These are phyloP conservation scores for Podaxis sp. DNA, from an alignment of 768 basidiomycete species.

Conservation along the genomic window DNA sequence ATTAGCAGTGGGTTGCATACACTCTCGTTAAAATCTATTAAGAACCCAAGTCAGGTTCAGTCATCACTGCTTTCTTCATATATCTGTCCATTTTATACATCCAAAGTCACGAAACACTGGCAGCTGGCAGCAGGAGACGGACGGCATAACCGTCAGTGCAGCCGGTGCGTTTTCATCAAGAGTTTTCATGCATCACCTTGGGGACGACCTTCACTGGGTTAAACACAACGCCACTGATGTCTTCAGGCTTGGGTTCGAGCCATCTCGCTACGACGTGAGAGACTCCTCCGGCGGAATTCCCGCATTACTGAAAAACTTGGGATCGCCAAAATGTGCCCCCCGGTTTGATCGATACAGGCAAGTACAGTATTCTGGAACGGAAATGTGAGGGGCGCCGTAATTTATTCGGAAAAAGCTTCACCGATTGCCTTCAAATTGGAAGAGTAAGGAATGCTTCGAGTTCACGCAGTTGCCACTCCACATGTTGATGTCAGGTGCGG, in stretches of 20 bases:
- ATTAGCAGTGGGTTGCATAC: neutral
- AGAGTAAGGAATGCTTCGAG: no score
- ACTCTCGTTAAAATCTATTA: neutral
- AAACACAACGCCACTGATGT: neutral
- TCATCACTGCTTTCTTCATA: neutral
- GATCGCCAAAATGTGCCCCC: neutral
- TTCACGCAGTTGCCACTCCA: no score
- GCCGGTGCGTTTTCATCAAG: no score
- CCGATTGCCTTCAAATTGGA: no score
- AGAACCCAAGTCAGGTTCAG: neutral
- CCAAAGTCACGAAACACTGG: no score
- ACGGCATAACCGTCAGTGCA: neutral
- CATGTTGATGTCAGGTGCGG: no score
- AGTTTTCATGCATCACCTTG: no score
- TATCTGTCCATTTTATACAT: neutral
- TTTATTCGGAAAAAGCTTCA: no score
- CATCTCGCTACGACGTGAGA: neutral
- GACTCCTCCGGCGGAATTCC: neutral
- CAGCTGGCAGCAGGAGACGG: neutral
- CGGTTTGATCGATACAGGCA: neutral
- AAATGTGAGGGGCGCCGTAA: neutral
- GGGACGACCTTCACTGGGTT: no score
- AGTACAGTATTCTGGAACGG: neutral
- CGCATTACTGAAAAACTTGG: neutral
- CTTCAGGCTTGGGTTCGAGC: neutral